A percentile compares a stretch with the other conserved stretches of the same genome.
Conservation (phyloP, 2,329 filamentous ascomycete species). For the Arachnomyces sp. region DNA sequence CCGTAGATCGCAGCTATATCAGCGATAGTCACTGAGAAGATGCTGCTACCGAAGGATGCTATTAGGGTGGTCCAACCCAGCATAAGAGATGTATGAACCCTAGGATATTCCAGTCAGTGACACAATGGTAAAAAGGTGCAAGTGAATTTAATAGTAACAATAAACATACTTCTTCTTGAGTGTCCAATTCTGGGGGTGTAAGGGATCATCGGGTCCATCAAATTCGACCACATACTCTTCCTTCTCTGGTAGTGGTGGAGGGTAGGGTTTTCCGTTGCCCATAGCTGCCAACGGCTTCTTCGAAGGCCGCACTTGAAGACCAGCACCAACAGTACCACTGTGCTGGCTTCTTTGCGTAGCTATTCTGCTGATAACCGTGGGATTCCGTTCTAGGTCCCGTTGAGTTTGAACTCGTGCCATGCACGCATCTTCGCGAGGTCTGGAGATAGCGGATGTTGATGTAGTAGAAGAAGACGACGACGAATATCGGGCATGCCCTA, state of each 20-base stretch:
- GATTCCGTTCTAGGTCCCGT: slow-evolving; percentile 28
- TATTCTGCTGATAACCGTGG: slow-evolving; percentile 32
- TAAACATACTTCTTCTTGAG: slow-evolving; percentile 61
- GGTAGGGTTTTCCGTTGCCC: slow-evolving; percentile 50
- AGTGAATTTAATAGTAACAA: neutral
- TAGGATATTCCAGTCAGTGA: neutral
- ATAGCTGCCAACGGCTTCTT: slow-evolving; percentile 32
- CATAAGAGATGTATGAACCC: slow-evolving; percentile 15
- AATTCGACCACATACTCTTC: slow-evolving; percentile 63
- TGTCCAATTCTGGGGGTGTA: slow-evolving; percentile 84
- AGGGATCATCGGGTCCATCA: slow-evolving; percentile 70
- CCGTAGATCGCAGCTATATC: slow-evolving; percentile 50
- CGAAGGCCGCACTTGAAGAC: slow-evolving; percentile 19
- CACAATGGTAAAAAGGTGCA: neutral
- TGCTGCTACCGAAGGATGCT: slow-evolving; percentile 50
- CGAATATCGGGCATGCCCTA: neutral
- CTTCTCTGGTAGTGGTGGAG: slow-evolving; percentile 45
- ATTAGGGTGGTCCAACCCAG: slow-evolving; percentile 44
- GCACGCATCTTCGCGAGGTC: slow-evolving; percentile 9
- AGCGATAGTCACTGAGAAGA: slow-evolving; percentile 61
- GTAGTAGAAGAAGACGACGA: slow-evolving; percentile 13
- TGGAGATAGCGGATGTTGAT: no score
- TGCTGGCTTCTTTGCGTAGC: slow-evolving; percentile 35
- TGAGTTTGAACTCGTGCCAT: slow-evolving; percentile 27
- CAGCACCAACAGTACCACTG: slow-evolving; percentile 33